Percentiles rank a stretch among this genome's conserved stretches.
These are phyloP conservation scores for Chloris gayana DNA, from an alignment of 176 grass and related monocot genomes.

Conservation along the genomic window DNA sequence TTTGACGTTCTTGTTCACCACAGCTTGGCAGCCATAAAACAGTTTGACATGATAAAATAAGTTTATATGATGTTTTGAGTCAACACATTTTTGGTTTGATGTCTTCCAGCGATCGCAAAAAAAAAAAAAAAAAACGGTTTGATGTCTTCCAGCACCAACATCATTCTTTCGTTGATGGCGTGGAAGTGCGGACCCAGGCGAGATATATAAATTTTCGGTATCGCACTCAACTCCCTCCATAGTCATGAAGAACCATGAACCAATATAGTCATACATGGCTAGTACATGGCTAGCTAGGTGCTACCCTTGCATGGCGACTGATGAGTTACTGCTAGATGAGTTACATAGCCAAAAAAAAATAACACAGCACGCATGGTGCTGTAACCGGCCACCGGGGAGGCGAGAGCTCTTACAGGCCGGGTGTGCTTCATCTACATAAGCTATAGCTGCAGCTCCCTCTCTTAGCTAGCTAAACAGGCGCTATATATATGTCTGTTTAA, in stretches of 20 bases:
- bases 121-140: no score
- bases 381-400: background rate
- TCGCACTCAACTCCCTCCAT: no score
- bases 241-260: background rate
- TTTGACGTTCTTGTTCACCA: no score
- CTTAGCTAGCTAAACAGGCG: background rate
- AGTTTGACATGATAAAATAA: no score
- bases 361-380: background rate
- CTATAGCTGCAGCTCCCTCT: background rate
- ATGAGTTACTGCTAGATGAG: background rate
- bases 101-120: no score
- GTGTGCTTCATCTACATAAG: background rate
- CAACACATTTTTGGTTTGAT: no score
- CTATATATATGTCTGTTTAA: background rate
- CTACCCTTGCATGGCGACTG: background rate
- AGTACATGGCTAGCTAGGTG: background rate
- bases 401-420: background rate
- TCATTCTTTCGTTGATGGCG: no score
- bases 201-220: no score
- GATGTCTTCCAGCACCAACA: no score
- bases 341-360: background rate
- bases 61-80: no score
- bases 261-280: background rate
- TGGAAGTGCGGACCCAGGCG: no score
- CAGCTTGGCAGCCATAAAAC: no score